A percentile compares a stretch with the other conserved stretches of the same genome.
Evolutionary conservation across 2,329 filamentous ascomycete species (phyloP).

Genomic region (Dissoconium aciculare): DNA sequence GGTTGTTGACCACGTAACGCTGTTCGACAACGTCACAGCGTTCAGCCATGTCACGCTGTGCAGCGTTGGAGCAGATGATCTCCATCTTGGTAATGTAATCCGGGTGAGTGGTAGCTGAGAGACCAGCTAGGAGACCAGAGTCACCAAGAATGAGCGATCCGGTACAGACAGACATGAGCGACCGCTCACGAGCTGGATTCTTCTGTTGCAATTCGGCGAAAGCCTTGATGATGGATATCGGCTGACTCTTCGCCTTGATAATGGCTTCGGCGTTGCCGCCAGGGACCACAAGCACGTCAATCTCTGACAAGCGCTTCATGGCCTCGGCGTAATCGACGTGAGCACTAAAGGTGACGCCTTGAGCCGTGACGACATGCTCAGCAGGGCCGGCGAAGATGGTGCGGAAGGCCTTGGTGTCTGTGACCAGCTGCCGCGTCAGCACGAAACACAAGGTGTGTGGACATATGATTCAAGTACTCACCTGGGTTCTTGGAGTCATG

Average conservation of each 20-base stretch:
- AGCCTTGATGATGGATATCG: slow-evolving; percentile 56
- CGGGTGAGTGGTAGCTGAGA: slow-evolving; percentile 69
- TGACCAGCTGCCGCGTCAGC: not conserved
- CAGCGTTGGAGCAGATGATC: slow-evolving; percentile 61
- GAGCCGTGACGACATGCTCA: slow-evolving; percentile 35
- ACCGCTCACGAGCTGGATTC: slow-evolving; percentile 65
- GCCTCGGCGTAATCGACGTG: slow-evolving; percentile 70
- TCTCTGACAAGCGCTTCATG: slow-evolving; percentile 55
- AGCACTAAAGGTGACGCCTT: slow-evolving; percentile 56
- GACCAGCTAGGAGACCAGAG: slow-evolving; percentile 60
- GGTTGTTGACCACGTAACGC: slow-evolving; percentile 81
- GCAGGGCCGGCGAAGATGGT: slow-evolving; percentile 35
- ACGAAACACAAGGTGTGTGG: no score
- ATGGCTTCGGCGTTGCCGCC: slow-evolving; percentile 53
- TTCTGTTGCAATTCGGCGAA: slow-evolving; percentile 68
- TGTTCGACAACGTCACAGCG: slow-evolving; percentile 73
- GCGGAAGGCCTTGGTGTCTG: slow-evolving; percentile 40
- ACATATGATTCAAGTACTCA: no score
- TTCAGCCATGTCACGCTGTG: slow-evolving; percentile 54
- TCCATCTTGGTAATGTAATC: slow-evolving; percentile 69
- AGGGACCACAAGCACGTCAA: slow-evolving; percentile 64
- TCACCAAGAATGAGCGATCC: slow-evolving; percentile 64
- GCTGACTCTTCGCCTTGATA: slow-evolving; percentile 52
- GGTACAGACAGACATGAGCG: slow-evolving; percentile 65
- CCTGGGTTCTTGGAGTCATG: slow-evolving; percentile 40